Percentiles rank a stretch among this genome's conserved stretches.
Evolutionary conservation across 1,284 basidiomycete genomes (phyloP).

Genomic region (Papiliotrema terrestris): DNA sequence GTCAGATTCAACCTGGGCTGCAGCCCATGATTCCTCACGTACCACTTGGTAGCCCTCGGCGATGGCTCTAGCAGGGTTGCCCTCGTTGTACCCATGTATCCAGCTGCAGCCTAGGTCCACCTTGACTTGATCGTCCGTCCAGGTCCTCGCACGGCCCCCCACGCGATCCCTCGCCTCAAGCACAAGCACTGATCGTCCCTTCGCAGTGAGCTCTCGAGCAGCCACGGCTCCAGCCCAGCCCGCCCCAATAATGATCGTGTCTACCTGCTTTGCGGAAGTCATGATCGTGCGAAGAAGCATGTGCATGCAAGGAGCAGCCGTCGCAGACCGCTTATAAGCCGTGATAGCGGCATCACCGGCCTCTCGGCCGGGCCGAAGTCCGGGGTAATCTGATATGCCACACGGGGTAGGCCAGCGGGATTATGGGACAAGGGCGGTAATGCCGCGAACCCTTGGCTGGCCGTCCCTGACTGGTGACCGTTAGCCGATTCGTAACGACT

Average conservation of each 20-base stretch:
- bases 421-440: too few species aligned
- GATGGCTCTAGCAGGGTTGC: conserved; percentile 49
- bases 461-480: too few species aligned
- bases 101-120: conserved; percentile 54
- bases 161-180: conserved; percentile 53
- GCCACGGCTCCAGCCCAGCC: conserved; percentile 53
- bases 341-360: too few species aligned
- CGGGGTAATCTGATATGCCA: too few species aligned
- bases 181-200: conserved; percentile 49
- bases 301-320: not conserved
- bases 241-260: conserved; percentile 53
- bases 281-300: conserved; percentile 1
- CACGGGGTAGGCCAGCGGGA: too few species aligned
- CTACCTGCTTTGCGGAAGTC: conserved; percentile 23
- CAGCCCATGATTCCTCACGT: conserved; percentile 8
- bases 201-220: conserved; percentile 47
- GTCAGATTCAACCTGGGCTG: not conserved
- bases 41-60: conserved; percentile 48
- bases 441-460: too few species aligned
- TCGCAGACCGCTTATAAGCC: too few species aligned
- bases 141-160: conserved; percentile 53
- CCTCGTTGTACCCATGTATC: conserved; percentile 54
- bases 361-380: too few species aligned
- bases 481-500: too few species aligned
- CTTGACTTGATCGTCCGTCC: conserved; percentile 28